Evolutionary conservation across 352 stramenopile genomes (phyloP), one percentile per base, ranked within the genome.

Genomic region (Phytophthora agathidicida): DNA sequence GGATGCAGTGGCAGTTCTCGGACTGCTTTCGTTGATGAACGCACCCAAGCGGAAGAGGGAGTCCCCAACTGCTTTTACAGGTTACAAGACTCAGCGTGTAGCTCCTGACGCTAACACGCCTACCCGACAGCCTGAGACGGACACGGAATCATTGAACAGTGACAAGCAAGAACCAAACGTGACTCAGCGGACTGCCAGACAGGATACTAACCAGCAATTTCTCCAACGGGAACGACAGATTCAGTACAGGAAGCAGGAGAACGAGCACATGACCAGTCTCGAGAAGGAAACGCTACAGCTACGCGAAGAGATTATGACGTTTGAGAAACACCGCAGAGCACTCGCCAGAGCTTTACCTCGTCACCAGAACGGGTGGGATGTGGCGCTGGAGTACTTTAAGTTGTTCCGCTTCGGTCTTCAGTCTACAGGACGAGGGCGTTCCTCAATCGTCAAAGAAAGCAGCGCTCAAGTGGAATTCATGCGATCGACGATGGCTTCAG

Each of bases 371-470:
- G 56, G 47, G 16, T 65, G 46, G 56, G 17, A 47, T 13, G 31
- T 65, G 5, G 56, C 47, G 3, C 10, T 47, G 1, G 46, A 59
- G 16, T 65, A 65, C 38, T 65, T 65, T 30, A 32, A 47, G 16
- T 7, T 52, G 1, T 65, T 65, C 37, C 38, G 35, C 2, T 28
- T 17, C 26, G 53, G 53, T 11, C 47, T 65, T 7, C 56, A 53
- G n/a, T 23, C 38, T 3, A 36, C 16, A 45, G 54, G 43, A 45
- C 26, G 37, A 2, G 54, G 43, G 38, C 26, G 37, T 1, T 38
- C 36, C 3, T 35, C 26, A 1, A 33, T 27, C 7, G 23, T 43
- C n/a, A 54, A 49, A 16, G 37, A 30, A 3, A 46, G 16, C 13
- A 24, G 17, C 20, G 20, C 20, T 0, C 56, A 65, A 20, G 6